Evolutionary conservation across 148 eudicot species (phyloP), one percentile per base, ranked within the genome.

Genomic region (Diospyros lotus): DNA sequence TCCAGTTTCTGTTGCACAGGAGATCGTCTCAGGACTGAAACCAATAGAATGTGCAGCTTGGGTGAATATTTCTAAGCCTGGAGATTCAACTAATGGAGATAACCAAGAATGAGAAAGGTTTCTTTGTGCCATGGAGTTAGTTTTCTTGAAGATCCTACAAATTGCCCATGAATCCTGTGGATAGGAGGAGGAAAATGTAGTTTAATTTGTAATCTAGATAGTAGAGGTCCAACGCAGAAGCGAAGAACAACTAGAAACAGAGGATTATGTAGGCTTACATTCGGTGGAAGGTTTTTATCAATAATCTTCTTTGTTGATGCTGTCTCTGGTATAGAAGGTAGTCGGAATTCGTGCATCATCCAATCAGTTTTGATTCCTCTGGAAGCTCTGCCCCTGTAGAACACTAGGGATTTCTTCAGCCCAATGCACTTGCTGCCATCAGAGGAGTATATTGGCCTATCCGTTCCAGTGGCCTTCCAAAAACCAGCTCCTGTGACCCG

Each of bases 131-230:
- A 83, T 80, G n/a, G 93, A 75, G 80, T 78, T 92, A 4, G 92
- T 83, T 75, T 94, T 94, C 88, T 94, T 94, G 85, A 94, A 94
- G 75, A 92, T 94, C 74, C 96, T 87, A 70, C 97, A 94, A 6
- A 94, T 92, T 13, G 94, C 97, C 98, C 97, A 92, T 69, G 93
- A 80, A 80, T 94, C 98, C 98, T 92, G 88, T 63, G 68, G 15
- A 17, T 52, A 11, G 8, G n/a, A 75, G 13, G 38, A 63, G 63
- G 65, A 66, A 4, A 72, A 12, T 17, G 38, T 0, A 10, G 39
- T 64, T 53, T 64, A 54, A 14, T 41, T 3, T 28, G 53, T 46
- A 7, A 39, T 62, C 48, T 13, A 4, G 58, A 14, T 55, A 55
- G 1, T 3, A 18, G 8, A 43, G 14, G 28, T 28, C 43, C 28